Conservation (phyloP, 129 eudicot species). For the Dittrichia graveolens region DNA sequence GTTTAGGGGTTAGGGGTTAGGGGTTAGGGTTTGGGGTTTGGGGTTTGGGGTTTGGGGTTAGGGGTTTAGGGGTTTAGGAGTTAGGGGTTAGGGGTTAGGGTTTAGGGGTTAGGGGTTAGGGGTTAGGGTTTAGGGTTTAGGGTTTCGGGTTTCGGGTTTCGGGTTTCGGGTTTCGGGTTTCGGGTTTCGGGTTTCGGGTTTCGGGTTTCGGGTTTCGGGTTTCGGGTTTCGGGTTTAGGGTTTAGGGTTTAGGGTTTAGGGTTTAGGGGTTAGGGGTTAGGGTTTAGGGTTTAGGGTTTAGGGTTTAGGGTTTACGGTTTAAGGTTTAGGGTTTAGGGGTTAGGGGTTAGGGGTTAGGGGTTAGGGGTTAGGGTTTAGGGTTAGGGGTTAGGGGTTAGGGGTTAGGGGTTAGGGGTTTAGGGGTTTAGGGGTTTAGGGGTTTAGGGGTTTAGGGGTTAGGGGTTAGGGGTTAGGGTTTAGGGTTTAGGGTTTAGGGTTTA, state of each 20-base stretch:
- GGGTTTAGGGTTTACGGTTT: conserved; percentile 15
- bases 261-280: neutral
- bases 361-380: neutral
- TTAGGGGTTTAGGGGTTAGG: too few species aligned
- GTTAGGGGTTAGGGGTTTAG: too few species aligned
- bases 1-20: conserved; percentile 24
- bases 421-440: too few species aligned
- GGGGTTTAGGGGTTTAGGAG: too few species aligned
- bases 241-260: neutral
- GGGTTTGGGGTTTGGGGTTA: conserved; percentile 23
- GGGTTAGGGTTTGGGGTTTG: conserved; percentile 17
- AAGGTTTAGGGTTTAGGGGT: neutral
- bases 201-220: neutral
- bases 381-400: neutral
- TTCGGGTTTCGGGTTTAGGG: conserved; percentile 5
- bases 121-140: too few species aligned
- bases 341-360: conserved; percentile 4
- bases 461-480: neutral
- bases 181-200: neutral
- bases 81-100: conserved; percentile 20
- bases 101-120: too few species aligned
- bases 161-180: conserved; percentile 7
- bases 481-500: conserved; percentile 25
- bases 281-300: neutral
- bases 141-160: conserved; percentile 12